phyloP scores from a whole-genome alignment of 352 stramenopile species.

The Blastocystis sp. region DNA sequence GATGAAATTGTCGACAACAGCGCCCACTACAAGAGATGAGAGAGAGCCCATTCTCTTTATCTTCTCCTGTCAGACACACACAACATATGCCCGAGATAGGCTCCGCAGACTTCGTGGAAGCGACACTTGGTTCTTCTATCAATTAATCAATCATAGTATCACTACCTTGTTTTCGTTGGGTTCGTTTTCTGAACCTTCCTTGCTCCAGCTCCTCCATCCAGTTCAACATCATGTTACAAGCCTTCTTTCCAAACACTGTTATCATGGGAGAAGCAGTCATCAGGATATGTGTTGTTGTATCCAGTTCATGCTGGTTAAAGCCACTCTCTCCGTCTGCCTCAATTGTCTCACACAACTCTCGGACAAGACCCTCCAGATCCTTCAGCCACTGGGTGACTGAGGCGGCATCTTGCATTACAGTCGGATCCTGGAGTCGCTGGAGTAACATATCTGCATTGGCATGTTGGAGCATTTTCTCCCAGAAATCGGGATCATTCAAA shows the following conservation, averaged over 20 bases:
- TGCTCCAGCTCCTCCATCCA: constrained; percentile 33
- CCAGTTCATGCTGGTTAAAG: constrained; percentile 33
- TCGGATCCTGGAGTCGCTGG: constrained; percentile 60
- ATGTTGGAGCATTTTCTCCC: constrained; percentile 83
- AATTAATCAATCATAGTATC: constrained; percentile 70
- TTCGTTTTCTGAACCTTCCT: constrained; percentile 57
- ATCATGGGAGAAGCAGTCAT: background rate
- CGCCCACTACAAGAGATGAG: constrained; percentile 83
- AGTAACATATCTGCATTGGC: constrained; percentile 68
- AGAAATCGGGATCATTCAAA: constrained; percentile 93
- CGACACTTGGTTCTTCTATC: constrained; percentile 7
- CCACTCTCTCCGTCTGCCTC: background rate
- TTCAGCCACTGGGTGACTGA: constrained; percentile 11
- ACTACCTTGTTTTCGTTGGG: constrained; percentile 65
- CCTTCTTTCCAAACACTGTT: constrained; percentile 22
- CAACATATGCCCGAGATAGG: constrained; percentile 77
- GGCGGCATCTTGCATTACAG: constrained; percentile 3
- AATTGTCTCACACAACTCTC: constrained; percentile 43
- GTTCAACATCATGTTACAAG: background rate
- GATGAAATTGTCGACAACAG: constrained; percentile 83
- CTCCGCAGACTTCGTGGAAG: constrained; percentile 70
- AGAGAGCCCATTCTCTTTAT: constrained; percentile 80
- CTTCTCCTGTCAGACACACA: constrained; percentile 81
- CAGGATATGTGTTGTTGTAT: constrained; percentile 28
- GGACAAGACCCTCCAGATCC: constrained; percentile 42